Evolutionary conservation across 495 filamentous ascomycete genomes (phyloP), one percentile per base, ranked within the genome.

Genomic region (Lasiosphaeria ovina): DNA sequence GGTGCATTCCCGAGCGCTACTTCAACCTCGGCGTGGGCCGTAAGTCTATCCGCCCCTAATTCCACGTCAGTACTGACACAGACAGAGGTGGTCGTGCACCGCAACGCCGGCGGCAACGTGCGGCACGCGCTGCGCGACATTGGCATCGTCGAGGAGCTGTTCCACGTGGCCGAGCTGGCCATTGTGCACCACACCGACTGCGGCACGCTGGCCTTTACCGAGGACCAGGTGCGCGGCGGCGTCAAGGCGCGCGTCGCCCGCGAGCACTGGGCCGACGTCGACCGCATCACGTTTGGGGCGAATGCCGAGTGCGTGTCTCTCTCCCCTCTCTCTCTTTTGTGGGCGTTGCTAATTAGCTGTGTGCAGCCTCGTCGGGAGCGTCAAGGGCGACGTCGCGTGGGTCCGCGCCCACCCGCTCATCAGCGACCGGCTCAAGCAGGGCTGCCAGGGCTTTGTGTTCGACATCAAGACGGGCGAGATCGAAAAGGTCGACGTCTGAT

Each of bases 391-490:
- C 51, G 36, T 73, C 10, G 64, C 60, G 0, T 61, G 69, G 51
- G 45, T 73, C 3, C 62, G 58, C 35, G 38, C 59, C 24, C 62
- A 55, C 14, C 62, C 67, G 24, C 52, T 71, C 14, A 48, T 74
- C n/a, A 50, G 65, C 35, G 65, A 66, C 34, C 59, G 67, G 54
- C 53, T 73, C 31, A 57, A 52, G 35, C 58, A 72, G 10, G 40
- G 40, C 17, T 33, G 62, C 6, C 38, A 32, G 31, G 72, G 71
- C 1, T 71, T 65, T 48, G 59, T 74, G 11, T 73, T 66, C 63
- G 71, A 75, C 50, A 64, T 74, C 52, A 71, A 75, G 65, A 74
- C 68, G 31, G 73, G 71, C 10, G 42, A 60, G 45, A 42, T 72
- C 24, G 61, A 51, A 32, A 36, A 61, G 52, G 38, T 61, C 12